These are phyloP conservation scores for Leccinum griseonigrum DNA, from an alignment of 1,284 basidiomycete species.

Conservation along the genomic window DNA sequence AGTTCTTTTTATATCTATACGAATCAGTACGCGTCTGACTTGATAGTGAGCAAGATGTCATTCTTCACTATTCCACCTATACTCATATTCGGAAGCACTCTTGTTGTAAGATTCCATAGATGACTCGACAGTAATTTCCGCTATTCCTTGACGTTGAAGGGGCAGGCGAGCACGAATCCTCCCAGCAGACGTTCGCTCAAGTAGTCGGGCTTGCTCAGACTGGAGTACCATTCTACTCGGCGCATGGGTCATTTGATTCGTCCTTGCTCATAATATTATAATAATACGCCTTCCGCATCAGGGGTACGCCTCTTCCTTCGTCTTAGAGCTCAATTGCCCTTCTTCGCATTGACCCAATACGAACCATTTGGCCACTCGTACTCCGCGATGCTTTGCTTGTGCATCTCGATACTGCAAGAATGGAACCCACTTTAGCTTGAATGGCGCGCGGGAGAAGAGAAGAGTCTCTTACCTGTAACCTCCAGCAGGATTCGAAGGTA, in stretches of 20 bases:
- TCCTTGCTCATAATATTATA: background rate
- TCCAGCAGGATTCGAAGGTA: constrained; percentile 62
- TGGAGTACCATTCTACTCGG: background rate
- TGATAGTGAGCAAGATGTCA: constrained; percentile 7
- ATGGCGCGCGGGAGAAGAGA: background rate
- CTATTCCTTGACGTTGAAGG: background rate
- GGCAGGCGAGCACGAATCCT: no score
- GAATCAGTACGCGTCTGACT: constrained; percentile 12
- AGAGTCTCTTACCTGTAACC: constrained; percentile 63
- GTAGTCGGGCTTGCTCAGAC: no score
- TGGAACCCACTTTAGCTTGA: background rate
- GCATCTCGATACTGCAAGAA: constrained; percentile 69
- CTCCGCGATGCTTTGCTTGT: constrained; percentile 65
- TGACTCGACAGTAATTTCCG: background rate
- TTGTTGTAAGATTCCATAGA: constrained; percentile 1
- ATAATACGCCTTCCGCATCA: constrained; percentile 3
- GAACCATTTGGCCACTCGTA: constrained; percentile 75
- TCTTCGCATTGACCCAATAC: constrained; percentile 54
- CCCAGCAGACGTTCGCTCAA: background rate
- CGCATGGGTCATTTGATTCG: background rate
- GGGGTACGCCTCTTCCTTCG: background rate
- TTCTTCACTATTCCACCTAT: constrained; percentile 4
- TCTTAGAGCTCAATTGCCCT: constrained; percentile 1
- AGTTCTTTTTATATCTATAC: constrained; percentile 26
- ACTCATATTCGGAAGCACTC: constrained; percentile 1